Evolutionary conservation across 441 rosid species (phyloP), one percentile per base, ranked within the genome.

Genomic region (Eutrema salsugineum): DNA sequence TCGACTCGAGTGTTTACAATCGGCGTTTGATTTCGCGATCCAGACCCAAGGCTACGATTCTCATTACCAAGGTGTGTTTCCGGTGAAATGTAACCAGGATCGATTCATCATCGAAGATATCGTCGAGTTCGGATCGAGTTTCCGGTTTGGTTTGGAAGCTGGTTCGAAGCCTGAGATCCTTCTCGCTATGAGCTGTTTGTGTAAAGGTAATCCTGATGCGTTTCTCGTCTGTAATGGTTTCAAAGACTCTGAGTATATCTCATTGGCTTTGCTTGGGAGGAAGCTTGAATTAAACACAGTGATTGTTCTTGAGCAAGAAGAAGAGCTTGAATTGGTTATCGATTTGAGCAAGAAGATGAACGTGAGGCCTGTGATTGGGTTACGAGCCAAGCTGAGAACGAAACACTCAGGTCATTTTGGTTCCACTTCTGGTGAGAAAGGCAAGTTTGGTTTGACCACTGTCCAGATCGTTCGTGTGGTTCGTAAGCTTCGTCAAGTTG

Each of bases 121-220:
- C 17, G 97, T 94, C 50, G 79, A 65, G 46, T 91, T 90, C 49
- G 99, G 99, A 5, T 86, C 85, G 11, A 57, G 75, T 9, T 91
- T 88, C 76, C 85, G 96, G 24, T 91, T 94, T 69, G 99, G 97
- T 5, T 71, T 94, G 33, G 97, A 94, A 61, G 95, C 97, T 51
- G 99, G 99, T 54, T 94, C 99, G 1, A 94, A 94, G 30, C 99
- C 97, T n/a, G 97, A 94, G 84, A 92, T 94, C 2, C 91, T 94
- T 5, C 77, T 94, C 5, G 97, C 97, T 5, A 94, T 94, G 97
- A 90, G 87, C 80, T 90, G 96, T 75, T 74, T 94, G 46, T 91
- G 95, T 77, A 87, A 82, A 58, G 97, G 97, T 49, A 87, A 63
- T 66, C 87, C 84, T 0, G 94, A 88, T 16, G 86, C 94, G 5